Evolutionary conservation across 495 filamentous ascomycete species (phyloP).

Genomic region (Aspergillus sparsus): DNA sequence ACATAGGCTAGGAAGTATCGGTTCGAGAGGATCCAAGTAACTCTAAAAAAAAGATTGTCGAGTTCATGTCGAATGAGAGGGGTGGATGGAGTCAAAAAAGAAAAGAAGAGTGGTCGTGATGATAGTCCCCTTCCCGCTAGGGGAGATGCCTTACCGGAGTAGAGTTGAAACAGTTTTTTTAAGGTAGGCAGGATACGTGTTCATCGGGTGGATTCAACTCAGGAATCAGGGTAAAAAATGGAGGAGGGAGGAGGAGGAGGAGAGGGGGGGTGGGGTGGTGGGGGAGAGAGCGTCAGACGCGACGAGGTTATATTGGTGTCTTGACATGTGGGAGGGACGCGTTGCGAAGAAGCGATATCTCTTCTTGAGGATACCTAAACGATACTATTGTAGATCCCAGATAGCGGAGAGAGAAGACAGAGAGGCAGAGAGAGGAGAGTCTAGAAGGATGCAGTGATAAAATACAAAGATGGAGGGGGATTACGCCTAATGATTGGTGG

Average conservation of each 20-base stretch:
- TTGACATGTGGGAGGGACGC: constrained; percentile 17
- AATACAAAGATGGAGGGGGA: background rate
- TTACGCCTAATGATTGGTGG: background rate
- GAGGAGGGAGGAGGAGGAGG: constrained; percentile 1
- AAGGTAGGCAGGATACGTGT: too few species aligned
- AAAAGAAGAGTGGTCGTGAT: background rate
- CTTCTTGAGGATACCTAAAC: background rate
- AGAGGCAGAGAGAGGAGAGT: too few species aligned
- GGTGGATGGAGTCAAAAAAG: background rate
- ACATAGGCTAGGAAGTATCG: constrained; percentile 22
- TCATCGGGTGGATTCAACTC: constrained; percentile 4
- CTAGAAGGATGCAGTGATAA: background rate
- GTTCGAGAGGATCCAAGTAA: background rate
- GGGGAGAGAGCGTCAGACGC: constrained; percentile 9
- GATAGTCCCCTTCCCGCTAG: too few species aligned
- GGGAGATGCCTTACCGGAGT: too few species aligned
- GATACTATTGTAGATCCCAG: background rate
- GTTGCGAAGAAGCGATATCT: constrained; percentile 9
- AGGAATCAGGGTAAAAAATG: constrained; percentile 6
- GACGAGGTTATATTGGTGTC: constrained; percentile 10
- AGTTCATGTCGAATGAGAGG: background rate
- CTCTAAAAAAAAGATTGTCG: background rate
- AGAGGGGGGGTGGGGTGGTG: constrained; percentile 9
- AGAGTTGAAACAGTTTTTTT: too few species aligned
- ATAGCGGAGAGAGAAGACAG: background rate